Evolutionary conservation across 441 rosid genomes (phyloP).

Genomic region (Euphorbia schlechtendalii): DNA sequence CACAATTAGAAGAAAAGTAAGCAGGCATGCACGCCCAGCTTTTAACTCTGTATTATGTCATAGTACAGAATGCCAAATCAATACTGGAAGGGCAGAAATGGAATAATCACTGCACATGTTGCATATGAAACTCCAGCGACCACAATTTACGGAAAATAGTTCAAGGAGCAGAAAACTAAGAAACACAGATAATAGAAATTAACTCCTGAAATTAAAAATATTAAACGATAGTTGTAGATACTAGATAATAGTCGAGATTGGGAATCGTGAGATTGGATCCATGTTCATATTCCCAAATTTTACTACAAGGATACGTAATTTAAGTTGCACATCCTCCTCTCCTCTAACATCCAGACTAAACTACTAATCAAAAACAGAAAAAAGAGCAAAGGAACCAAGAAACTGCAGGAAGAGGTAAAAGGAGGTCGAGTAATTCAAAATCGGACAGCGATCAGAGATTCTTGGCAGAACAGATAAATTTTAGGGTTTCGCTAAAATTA

Average conservation of each 20-base stretch:
- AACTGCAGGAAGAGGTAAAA: background rate
- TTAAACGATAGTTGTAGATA: background rate
- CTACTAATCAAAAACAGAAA: background rate
- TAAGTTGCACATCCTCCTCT: too few species aligned
- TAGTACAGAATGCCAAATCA: background rate
- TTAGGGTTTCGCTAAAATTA: slow-evolving; percentile 13
- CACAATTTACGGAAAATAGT: background rate
- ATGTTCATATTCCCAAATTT: background rate
- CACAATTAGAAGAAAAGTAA: background rate
- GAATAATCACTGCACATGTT: background rate
- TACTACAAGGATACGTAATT: background rate
- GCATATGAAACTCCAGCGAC: background rate
- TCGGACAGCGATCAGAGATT: background rate
- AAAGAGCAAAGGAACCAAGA: background rate
- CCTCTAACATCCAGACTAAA: background rate
- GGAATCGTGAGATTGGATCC: background rate
- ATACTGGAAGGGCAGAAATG: background rate
- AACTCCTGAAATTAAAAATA: background rate
- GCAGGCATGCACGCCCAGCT: background rate
- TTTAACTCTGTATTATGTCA: background rate
- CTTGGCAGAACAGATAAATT: background rate
- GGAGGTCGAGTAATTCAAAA: background rate
- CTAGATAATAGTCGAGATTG: background rate
- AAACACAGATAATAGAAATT: background rate
- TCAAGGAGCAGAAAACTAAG: background rate